Evolutionary conservation across 352 stramenopile genomes (phyloP).

Genomic region (Globisporangium alternatum): DNA sequence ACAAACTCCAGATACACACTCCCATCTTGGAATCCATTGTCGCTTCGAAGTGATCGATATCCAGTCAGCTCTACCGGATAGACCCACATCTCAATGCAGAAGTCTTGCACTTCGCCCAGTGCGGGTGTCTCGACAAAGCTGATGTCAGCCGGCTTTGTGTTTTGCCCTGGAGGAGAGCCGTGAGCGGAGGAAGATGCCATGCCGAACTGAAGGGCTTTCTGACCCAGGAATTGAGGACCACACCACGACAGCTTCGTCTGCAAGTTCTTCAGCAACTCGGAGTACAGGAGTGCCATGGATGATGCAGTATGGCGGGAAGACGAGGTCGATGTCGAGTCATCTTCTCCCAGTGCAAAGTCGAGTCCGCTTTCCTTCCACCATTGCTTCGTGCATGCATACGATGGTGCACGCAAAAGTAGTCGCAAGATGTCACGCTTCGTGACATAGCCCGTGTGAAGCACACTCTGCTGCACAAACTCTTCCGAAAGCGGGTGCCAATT

Average conservation of each 20-base stretch:
- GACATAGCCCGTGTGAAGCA: conserved; percentile 61
- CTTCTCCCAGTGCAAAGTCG: conserved; percentile 18
- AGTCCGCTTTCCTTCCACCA: conserved; percentile 70
- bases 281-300: conserved; percentile 73
- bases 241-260: conserved; percentile 57
- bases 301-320: conserved; percentile 57
- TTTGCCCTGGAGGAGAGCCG: conserved; percentile 13
- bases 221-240: conserved; percentile 26
- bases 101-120: conserved; percentile 58
- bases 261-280: conserved; percentile 60
- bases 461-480: conserved; percentile 75
- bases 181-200: conserved; percentile 22
- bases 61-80: conserved; percentile 58
- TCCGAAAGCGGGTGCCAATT: conserved; percentile 81
- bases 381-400: conserved; percentile 43
- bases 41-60: conserved; percentile 64
- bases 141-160: conserved; percentile 44
- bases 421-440: conserved; percentile 79
- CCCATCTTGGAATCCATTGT: conserved; percentile 67
- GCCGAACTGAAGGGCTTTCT: conserved; percentile 72
- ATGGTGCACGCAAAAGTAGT: conserved; percentile 56
- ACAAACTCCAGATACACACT: conserved; percentile 78
- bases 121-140: conserved; percentile 68
- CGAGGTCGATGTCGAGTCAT: conserved; percentile 13
- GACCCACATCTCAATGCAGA: conserved; percentile 83